Percentiles rank a stretch among this genome's conserved stretches.
Evolutionary conservation across 176 grass and related monocot genomes (phyloP).

Genomic region (Bonia amplexicaulis): DNA sequence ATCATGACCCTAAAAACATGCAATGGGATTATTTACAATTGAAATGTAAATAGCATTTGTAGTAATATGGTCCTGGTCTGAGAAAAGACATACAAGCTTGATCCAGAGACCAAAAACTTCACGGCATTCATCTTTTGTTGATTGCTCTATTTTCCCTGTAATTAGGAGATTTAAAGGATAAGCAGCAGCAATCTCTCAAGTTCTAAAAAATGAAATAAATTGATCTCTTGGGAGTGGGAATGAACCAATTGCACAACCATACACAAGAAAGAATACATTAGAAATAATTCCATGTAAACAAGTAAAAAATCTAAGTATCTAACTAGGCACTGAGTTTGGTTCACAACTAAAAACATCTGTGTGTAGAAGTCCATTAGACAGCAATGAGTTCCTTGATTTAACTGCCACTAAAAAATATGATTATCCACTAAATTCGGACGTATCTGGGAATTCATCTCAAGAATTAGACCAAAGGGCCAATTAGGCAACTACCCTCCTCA

Average conservation of each 20-base stretch:
- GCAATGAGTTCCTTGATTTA: not conserved
- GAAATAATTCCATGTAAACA: not conserved
- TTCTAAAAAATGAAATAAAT: not conserved
- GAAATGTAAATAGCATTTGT: conserved; percentile 9
- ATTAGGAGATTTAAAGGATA: conserved; percentile 22
- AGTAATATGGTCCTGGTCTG: not conserved
- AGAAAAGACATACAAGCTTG: conserved; percentile 56
- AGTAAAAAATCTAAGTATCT: not conserved
- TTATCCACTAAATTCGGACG: not conserved
- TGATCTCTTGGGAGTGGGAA: not conserved
- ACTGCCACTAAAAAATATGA: not conserved
- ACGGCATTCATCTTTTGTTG: conserved; percentile 93
- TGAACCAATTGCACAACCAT: conserved; percentile 13
- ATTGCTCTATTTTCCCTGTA: conserved; percentile 97
- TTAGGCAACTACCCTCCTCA: not conserved
- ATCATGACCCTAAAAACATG: conserved; percentile 73
- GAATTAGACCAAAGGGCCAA: not conserved
- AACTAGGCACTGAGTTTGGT: conserved; percentile 6
- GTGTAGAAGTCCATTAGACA: not conserved
- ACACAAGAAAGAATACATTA: conserved; percentile 7
- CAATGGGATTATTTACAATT: conserved; percentile 6
- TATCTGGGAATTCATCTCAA: not conserved
- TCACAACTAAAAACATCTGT: conserved; percentile 5
- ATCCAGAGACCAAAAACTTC: conserved; percentile 83
- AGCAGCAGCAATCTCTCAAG: not conserved